Evolutionary conservation across 228 moss, liverwort and hornwort genomes (phyloP).

Genomic region (Sphagnum fallax): DNA sequence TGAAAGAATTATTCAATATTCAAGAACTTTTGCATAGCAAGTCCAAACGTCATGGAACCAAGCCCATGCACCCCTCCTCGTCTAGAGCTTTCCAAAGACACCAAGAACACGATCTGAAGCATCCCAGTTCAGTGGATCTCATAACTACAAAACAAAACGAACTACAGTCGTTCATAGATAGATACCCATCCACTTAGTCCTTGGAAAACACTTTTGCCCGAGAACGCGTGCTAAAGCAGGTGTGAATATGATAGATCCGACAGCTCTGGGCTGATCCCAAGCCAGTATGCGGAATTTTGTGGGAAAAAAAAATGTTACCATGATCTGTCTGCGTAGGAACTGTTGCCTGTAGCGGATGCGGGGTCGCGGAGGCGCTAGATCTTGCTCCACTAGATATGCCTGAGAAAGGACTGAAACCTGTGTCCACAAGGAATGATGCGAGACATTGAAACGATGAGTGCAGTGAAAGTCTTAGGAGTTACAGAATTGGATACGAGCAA

Average conservation of each 20-base stretch:
- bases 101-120: no score
- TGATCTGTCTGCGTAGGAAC: neutral
- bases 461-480: neutral
- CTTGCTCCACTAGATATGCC: neutral
- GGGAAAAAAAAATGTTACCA: neutral
- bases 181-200: neutral
- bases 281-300: neutral
- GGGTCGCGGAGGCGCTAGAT: neutral
- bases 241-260: neutral
- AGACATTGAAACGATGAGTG: neutral
- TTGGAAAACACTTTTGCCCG: neutral
- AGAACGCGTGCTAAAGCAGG: neutral
- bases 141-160: neutral
- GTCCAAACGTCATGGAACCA: no score
- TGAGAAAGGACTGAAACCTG: constrained; percentile 5
- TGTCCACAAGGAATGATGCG: neutral
- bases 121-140: no score
- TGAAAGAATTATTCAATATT: no score
- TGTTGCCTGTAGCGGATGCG: neutral
- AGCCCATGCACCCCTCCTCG: no score
- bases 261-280: neutral
- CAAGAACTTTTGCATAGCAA: no score
- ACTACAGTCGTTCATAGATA: neutral
- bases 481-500: neutral
- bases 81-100: no score